phyloP scores from a whole-genome alignment of 148 eudicot species.

The Silene latifolia region DNA sequence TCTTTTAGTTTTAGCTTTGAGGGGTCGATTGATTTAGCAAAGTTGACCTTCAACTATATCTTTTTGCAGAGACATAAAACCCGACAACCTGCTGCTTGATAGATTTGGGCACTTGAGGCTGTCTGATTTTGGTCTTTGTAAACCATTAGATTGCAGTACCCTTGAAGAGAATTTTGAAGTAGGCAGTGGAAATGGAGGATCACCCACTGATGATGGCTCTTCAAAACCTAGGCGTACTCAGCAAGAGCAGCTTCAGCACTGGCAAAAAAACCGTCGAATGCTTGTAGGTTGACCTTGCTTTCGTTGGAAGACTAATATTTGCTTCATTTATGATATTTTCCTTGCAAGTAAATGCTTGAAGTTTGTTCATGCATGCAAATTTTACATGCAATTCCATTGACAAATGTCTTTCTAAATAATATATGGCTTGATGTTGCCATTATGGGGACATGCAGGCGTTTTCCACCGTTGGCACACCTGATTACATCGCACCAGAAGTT shows the following conservation, averaged over 20 bases:
- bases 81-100: conserved; percentile 94
- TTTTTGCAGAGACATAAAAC: conserved; percentile 83
- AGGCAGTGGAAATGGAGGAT: conserved; percentile 37
- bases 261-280: conserved; percentile 97
- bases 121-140: conserved; percentile 92
- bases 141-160: conserved; percentile 87
- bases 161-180: conserved; percentile 70
- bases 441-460: conserved; percentile 61
- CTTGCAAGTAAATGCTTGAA: background rate
- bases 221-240: conserved; percentile 80
- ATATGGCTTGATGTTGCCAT: conserved; percentile 6
- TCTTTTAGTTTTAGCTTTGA: background rate
- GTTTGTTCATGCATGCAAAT: background rate
- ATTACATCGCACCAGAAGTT: conserved; percentile 97
- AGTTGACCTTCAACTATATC: conserved; percentile 3
- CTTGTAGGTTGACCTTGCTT: conserved; percentile 51
- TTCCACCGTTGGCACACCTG: conserved; percentile 97
- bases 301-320: background rate
- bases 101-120: conserved; percentile 79
- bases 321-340: background rate
- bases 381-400: background rate
- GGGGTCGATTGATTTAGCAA: background rate
- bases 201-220: conserved; percentile 47
- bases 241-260: conserved; percentile 86
- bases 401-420: background rate